Conservation (phyloP, 2,329 filamentous ascomycete genomes). For the Microcyclosporella mali region DNA sequence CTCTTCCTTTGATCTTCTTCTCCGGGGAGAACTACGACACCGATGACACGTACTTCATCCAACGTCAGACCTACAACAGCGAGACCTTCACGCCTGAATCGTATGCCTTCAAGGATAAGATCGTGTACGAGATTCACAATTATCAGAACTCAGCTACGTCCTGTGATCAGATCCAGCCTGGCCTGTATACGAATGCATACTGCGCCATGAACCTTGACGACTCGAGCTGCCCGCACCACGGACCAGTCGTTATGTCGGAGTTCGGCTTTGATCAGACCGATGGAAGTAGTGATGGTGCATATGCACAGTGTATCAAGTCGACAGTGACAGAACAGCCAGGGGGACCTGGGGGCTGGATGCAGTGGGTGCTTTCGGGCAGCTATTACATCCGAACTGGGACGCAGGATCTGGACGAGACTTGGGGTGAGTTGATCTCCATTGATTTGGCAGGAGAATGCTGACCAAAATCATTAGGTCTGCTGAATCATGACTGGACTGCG, state of each 20-base stretch:
- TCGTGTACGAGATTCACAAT: conserved; percentile 57
- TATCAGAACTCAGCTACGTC: conserved; percentile 46
- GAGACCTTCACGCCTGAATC: no score
- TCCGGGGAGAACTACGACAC: conserved; percentile 56
- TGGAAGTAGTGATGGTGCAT: conserved; percentile 43
- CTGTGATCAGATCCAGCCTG: conserved; percentile 44
- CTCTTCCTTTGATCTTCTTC: conserved; percentile 51
- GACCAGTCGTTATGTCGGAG: conserved; percentile 50
- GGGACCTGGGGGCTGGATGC: conserved; percentile 45
- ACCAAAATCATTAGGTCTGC: conserved; percentile 35
- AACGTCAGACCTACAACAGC: not conserved
- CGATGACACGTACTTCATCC: conserved; percentile 21
- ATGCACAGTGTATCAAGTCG: conserved; percentile 47
- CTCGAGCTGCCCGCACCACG: conserved; percentile 13
- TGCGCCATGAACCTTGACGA: conserved; percentile 41
- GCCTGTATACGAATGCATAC: conserved; percentile 49
- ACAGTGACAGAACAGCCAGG: conserved; percentile 41
- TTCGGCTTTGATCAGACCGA: conserved; percentile 50
- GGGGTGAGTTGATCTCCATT: conserved; percentile 33
- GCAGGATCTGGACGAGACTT: conserved; percentile 53
- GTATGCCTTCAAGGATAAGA: conserved; percentile 44
- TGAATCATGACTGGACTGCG: conserved; percentile 49
- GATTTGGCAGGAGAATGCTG: conserved; percentile 1
- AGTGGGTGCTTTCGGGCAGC: conserved; percentile 47
- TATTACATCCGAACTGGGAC: conserved; percentile 49